phyloP scores from a whole-genome alignment of 2,329 filamentous ascomycete species.

The Phoma sp. region DNA sequence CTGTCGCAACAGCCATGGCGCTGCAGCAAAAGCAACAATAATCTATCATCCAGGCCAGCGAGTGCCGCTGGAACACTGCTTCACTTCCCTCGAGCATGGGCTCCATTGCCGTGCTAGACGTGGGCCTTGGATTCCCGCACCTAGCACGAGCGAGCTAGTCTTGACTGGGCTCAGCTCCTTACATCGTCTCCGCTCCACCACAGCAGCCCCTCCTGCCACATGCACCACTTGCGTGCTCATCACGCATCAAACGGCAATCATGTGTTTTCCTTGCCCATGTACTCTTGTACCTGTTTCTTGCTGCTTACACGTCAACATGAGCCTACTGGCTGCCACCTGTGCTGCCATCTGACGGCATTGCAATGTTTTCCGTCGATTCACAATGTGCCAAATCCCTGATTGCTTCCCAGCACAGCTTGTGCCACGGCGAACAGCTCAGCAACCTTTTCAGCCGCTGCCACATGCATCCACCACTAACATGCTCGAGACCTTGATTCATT shows the following conservation, averaged over 20 bases:
- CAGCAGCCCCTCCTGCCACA: background rate
- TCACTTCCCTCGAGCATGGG: background rate
- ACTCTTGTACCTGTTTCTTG: background rate
- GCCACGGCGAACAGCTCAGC: background rate
- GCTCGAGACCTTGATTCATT: background rate
- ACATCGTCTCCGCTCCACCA: background rate
- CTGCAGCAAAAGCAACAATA: background rate
- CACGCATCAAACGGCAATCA: slow-evolving; percentile 29
- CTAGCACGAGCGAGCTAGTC: slow-evolving; percentile 5
- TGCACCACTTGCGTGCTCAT: slow-evolving; percentile 20
- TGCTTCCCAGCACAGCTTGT: background rate
- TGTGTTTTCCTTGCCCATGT: slow-evolving; percentile 16
- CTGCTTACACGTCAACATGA: background rate
- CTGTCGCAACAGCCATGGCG: background rate
- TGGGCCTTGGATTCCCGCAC: background rate
- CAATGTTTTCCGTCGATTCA: background rate
- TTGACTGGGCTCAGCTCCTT: background rate
- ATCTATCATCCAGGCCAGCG: background rate
- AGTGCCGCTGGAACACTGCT: background rate
- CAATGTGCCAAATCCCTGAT: background rate
- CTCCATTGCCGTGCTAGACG: background rate
- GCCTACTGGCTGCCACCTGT: background rate
- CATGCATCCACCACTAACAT: background rate
- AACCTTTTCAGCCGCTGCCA: background rate
- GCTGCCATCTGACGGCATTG: background rate